Conservation (phyloP, 176 grass and related monocot species). For the Lolium perenne region DNA sequence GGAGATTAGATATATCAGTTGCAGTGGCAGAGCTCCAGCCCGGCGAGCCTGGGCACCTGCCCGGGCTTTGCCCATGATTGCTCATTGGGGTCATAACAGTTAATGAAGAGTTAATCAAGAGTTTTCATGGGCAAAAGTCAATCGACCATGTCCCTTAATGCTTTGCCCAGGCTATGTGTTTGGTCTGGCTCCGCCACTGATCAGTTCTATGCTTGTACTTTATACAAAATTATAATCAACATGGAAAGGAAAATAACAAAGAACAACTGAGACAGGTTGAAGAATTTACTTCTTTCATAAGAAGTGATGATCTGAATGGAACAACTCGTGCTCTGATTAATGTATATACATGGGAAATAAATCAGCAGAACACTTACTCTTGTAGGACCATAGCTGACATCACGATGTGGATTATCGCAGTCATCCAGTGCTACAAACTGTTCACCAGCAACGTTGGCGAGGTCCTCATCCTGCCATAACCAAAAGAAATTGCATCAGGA, state of each 20-base stretch:
- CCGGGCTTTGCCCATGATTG: background rate
- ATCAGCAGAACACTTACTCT: background rate
- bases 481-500: background rate
- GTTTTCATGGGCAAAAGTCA: too few species aligned
- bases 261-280: background rate
- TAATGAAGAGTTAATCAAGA: too few species aligned
- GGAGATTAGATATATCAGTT: background rate
- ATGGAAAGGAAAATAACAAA: background rate
- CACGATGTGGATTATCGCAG: background rate
- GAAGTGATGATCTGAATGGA: background rate
- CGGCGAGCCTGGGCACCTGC: too few species aligned
- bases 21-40: background rate
- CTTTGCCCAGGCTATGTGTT: too few species aligned
- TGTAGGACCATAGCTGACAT: background rate
- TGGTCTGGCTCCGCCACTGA: too few species aligned
- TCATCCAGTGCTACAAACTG: background rate
- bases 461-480: slow-evolving; percentile 16
- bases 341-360: background rate
- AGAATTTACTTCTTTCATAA: background rate
- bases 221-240: background rate
- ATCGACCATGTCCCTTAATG: too few species aligned
- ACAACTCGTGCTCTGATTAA: background rate
- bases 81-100: background rate
- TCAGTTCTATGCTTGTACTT: background rate
- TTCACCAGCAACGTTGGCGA: background rate